Percentiles rank a stretch among this genome's conserved stretches.
Evolutionary conservation across 2,329 filamentous ascomycete species (phyloP).

Genomic region (Stachybotrys chlorohalonatus): DNA sequence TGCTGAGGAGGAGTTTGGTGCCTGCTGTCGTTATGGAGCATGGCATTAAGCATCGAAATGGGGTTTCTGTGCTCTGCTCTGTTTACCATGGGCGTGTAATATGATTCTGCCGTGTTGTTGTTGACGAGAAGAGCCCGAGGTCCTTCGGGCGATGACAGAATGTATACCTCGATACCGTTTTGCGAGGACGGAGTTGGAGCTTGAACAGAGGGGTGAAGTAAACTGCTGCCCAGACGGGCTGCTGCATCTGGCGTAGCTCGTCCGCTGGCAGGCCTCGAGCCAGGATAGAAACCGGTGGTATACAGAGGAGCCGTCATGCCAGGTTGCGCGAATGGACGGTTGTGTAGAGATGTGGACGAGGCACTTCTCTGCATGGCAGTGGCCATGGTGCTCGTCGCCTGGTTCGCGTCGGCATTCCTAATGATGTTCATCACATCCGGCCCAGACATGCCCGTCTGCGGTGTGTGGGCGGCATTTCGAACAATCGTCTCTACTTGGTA

Average conservation of each 20-base stretch:
- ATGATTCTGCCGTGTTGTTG: slow-evolving; percentile 37
- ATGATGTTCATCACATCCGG: slow-evolving; percentile 37
- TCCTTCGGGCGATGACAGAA: slow-evolving; percentile 51
- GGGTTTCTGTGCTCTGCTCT: not conserved
- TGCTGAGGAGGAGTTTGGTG: slow-evolving; percentile 4
- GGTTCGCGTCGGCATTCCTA: slow-evolving; percentile 33
- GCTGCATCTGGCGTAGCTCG: slow-evolving; percentile 36
- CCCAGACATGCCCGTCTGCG: slow-evolving; percentile 24
- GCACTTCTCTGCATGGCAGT: slow-evolving; percentile 43
- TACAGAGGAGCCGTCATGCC: slow-evolving; percentile 30
- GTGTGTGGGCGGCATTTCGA: slow-evolving; percentile 9
- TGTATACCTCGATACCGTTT: slow-evolving; percentile 43
- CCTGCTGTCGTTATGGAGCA: not conserved
- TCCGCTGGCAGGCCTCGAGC: slow-evolving; percentile 33
- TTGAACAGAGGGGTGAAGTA: slow-evolving; percentile 10
- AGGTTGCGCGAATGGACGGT: slow-evolving; percentile 22
- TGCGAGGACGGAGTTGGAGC: slow-evolving; percentile 7
- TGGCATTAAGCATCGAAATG: not conserved
- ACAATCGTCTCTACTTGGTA: slow-evolving; percentile 26
- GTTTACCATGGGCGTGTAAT: slow-evolving; percentile 29
- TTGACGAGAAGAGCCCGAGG: slow-evolving; percentile 50
- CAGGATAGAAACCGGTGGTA: slow-evolving; percentile 2
- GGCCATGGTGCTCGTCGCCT: slow-evolving; percentile 37
- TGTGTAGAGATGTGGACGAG: slow-evolving; percentile 33
- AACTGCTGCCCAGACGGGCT: slow-evolving; percentile 16